Percentiles rank a stretch among this genome's conserved stretches.
These are phyloP conservation scores for Wickerhamomyces chambardii DNA, from an alignment of 805 yeast species.

Conservation along the genomic window DNA sequence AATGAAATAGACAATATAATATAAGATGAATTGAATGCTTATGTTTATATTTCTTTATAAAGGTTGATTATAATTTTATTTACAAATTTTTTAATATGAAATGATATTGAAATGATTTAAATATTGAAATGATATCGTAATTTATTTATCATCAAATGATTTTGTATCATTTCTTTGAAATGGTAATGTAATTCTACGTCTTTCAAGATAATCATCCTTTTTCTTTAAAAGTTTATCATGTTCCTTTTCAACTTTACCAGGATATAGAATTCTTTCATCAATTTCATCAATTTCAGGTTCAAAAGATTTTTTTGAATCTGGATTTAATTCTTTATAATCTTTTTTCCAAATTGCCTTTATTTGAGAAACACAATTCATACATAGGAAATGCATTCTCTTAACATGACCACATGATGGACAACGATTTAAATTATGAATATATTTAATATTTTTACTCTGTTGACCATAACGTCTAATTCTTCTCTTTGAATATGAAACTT, in stretches of 20 bases:
- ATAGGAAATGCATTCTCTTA: constrained; percentile 82
- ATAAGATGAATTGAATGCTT: no score
- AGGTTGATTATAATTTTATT: no score
- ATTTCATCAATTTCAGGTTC: constrained; percentile 32
- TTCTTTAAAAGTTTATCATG: constrained; percentile 36
- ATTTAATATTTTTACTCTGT: constrained; percentile 72
- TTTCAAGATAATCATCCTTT: constrained; percentile 45
- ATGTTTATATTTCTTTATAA: no score
- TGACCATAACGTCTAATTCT: constrained; percentile 79
- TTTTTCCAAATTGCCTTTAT: constrained; percentile 67
- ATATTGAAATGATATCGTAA: no score
- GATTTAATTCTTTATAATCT: constrained; percentile 22
- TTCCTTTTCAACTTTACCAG: constrained; percentile 52
- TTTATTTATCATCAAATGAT: no score
- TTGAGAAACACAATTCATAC: constrained; percentile 87
- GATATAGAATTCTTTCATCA: constrained; percentile 62
- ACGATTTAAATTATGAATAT: constrained; percentile 67
- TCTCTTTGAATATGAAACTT: constrained; percentile 77
- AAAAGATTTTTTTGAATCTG: constrained; percentile 16
- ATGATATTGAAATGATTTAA: no score
- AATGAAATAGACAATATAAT: no score
- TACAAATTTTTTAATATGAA: no score
- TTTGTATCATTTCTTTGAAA: constrained; percentile 22
- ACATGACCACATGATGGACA: constrained; percentile 95
- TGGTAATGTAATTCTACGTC: constrained; percentile 48